A percentile compares a stretch with the other conserved stretches of the same genome.
Conservation (phyloP, 2,329 filamentous ascomycete genomes). For the Pseudofabraea citricarpa region DNA sequence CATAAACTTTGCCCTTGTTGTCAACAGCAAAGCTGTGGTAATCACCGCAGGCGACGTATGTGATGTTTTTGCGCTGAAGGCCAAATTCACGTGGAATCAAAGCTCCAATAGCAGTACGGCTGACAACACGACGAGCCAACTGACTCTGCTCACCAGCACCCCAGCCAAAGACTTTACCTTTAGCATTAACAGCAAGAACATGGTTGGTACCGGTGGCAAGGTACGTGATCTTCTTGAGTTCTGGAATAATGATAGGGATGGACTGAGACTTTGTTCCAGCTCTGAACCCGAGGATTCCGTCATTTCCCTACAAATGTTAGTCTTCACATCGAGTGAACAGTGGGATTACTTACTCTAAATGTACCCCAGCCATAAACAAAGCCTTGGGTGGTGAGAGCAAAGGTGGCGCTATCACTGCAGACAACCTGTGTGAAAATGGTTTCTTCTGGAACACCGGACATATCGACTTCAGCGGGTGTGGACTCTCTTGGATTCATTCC, state of each 20-base stretch:
- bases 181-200: constrained; percentile 51
- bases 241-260: constrained; percentile 47
- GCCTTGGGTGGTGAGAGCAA: constrained; percentile 71
- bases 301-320: constrained; percentile 45
- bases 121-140: constrained; percentile 46
- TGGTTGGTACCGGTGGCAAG: constrained; percentile 54
- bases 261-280: constrained; percentile 19
- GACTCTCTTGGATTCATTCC: constrained; percentile 57
- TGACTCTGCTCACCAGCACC: constrained; percentile 65
- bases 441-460: constrained; percentile 53
- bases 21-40: constrained; percentile 79
- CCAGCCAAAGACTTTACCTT: constrained; percentile 58
- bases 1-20: constrained; percentile 64
- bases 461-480: constrained; percentile 48
- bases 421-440: constrained; percentile 63
- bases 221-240: constrained; percentile 49
- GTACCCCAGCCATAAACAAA: constrained; percentile 81
- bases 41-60: constrained; percentile 52
- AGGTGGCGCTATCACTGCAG: constrained; percentile 70
- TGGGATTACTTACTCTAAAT: constrained; percentile 53
- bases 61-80: constrained; percentile 21
- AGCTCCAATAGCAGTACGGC: constrained; percentile 18
- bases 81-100: constrained; percentile 28
- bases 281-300: constrained; percentile 55
- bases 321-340: neutral